Conservation (phyloP, 2,329 filamentous ascomycete genomes). For the Fusarium falciforme region DNA sequence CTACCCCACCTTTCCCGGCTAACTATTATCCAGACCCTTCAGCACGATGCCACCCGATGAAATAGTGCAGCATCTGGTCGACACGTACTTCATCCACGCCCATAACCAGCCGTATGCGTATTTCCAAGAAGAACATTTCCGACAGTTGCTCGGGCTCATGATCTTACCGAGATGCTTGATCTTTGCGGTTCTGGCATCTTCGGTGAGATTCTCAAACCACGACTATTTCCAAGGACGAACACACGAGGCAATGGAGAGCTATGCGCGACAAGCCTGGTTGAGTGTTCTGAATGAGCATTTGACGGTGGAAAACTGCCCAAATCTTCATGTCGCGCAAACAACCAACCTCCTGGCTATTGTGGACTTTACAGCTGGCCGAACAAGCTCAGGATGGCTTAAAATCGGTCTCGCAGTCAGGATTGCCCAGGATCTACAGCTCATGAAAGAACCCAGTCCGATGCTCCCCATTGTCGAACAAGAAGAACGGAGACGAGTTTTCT, state of each 20-base stretch:
- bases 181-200: background rate
- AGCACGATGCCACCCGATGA: background rate
- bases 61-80: background rate
- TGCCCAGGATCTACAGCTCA: conserved; percentile 5
- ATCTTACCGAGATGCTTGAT: background rate
- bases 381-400: conserved; percentile 9
- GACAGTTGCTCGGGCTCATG: background rate
- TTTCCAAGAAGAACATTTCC: conserved; percentile 1
- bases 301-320: background rate
- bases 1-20: background rate
- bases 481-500: conserved; percentile 8
- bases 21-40: background rate
- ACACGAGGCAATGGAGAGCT: background rate
- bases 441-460: background rate
- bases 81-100: background rate
- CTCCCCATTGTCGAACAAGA: conserved; percentile 1
- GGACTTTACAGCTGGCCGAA: background rate
- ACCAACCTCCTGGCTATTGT: background rate
- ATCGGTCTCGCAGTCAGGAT: conserved; percentile 11
- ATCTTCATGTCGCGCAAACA: background rate
- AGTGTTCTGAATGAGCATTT: background rate
- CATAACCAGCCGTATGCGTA: conserved; percentile 6
- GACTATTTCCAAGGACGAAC: background rate
- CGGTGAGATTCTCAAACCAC: conserved; percentile 3
- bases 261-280: background rate